Percentiles rank a stretch among this genome's conserved stretches.
Evolutionary conservation across 2,329 filamentous ascomycete species (phyloP).

Genomic region (Ophiostoma piceae): DNA sequence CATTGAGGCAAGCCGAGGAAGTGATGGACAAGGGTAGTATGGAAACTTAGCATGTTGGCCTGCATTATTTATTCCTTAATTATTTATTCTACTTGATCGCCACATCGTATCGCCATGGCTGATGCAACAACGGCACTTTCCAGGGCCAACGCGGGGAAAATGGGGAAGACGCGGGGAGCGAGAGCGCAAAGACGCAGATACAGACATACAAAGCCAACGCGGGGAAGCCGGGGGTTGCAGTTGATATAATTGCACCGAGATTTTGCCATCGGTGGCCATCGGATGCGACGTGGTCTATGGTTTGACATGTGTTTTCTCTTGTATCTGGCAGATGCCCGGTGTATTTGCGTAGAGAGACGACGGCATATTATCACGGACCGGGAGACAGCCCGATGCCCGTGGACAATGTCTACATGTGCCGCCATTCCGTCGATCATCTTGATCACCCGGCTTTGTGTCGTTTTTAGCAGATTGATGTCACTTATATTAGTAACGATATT

Average conservation of each 20-base stretch:
- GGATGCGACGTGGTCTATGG: background rate
- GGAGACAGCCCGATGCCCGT: conserved; percentile 7
- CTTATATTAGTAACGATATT: background rate
- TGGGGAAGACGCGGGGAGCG: background rate
- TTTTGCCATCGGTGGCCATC: background rate
- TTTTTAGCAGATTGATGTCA: background rate
- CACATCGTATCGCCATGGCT: background rate
- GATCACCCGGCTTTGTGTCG: background rate
- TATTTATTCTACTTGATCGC: conserved; percentile 1
- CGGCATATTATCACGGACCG: background rate
- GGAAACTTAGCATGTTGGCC: background rate
- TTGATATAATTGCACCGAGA: background rate
- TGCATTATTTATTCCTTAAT: background rate
- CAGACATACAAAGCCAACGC: background rate
- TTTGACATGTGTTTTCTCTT: background rate
- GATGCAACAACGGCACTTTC: conserved; percentile 3
- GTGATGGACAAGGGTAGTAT: background rate
- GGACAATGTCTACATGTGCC: background rate
- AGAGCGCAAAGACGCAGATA: background rate
- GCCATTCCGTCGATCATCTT: background rate
- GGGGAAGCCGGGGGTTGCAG: background rate
- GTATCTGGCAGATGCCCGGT: background rate
- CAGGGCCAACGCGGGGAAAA: background rate
- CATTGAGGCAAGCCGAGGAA: background rate
- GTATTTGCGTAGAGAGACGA: background rate